Base-by-base conservation (phyloP, 1,139 yeast species). In the Blastobotrys apis region DNA sequence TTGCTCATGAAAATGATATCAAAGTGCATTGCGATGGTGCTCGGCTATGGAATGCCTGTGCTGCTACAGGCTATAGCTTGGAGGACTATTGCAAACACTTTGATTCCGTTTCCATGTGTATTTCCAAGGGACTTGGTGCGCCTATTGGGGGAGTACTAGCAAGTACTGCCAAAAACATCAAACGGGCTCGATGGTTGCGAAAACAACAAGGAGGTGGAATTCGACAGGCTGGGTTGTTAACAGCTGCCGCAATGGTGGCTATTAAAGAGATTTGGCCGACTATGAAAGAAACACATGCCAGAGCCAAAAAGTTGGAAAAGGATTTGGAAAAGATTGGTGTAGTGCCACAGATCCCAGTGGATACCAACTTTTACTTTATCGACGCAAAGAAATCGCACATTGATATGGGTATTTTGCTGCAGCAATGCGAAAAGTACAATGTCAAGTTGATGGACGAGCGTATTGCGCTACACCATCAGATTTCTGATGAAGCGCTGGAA, bases 191-290 rank as follows among this genome's bases (percentile, higher is more conserved):
- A 61, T 94, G 87, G 67, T 84, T 87, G 71, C 82, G 85, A 57
- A 88, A 88, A 64, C 96, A 88, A 67, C 80, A 80, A 59, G 96
- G 97, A 58, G 96, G 96, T 55, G 96, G 95, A 53, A 77, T 88
- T 51, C 76, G 97, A 64, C 97, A 88, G 66, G 73, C 84, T 26
- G 96, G 96, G 50, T 68, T 85, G 66, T 72, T 87, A 64, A 74
- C 92, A 4, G 71, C 78, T 37, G 87, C 88, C 85, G 96, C 95
- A 8, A 65, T 74, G 23, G 74, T 74, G 43, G 94, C 94, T 21
- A 73, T 88, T 47, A 81, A 84, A 49, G 81, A 82, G 52, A 84
- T 84, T 60, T 78, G 84, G 66, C 69, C 75, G 25, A 65, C 74
- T 29, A 73, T 81, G 59, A 64, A 74, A 45, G 56, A 60, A 30